These are phyloP conservation scores for Fusarium mexicanum DNA, from an alignment of 2,329 filamentous ascomycete genomes.

Conservation along the genomic window DNA sequence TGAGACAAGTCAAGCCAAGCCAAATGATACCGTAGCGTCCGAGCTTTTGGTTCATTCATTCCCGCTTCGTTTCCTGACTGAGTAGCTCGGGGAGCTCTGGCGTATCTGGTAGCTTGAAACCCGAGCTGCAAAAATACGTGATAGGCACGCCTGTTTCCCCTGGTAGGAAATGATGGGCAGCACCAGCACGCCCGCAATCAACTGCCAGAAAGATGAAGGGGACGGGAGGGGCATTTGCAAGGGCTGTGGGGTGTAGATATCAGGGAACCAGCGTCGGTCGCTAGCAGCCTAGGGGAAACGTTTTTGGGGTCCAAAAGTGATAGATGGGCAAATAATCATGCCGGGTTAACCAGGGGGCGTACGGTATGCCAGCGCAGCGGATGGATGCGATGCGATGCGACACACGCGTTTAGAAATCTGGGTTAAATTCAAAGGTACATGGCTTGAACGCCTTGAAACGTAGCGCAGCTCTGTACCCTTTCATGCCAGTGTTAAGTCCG, in stretches of 20 bases:
- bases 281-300: not conserved
- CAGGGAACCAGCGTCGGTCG: not conserved
- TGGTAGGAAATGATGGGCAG: slow-evolving; percentile 18
- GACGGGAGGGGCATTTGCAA: slow-evolving; percentile 25
- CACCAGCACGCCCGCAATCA: slow-evolving; percentile 11
- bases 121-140: not conserved
- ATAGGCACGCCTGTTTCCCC: slow-evolving; percentile 11
- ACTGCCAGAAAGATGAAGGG: slow-evolving; percentile 31
- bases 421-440: slow-evolving; percentile 17
- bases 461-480: not conserved
- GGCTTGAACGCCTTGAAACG: slow-evolving; percentile 15
- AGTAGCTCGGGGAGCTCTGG: slow-evolving; percentile 7
- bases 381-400: slow-evolving; percentile 3
- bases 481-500: slow-evolving; percentile 9
- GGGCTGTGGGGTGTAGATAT: slow-evolving; percentile 19
- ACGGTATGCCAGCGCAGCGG: not conserved
- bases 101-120: slow-evolving; percentile 12
- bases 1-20: not conserved
- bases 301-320: slow-evolving; percentile 15
- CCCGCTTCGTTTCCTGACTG: slow-evolving; percentile 24
- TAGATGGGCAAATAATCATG: slow-evolving; percentile 4
- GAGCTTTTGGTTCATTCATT: slow-evolving; percentile 17
- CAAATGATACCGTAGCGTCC: not conserved
- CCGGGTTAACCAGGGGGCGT: not conserved
- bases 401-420: slow-evolving; percentile 1